Evolutionary conservation across 106 monocot species (phyloP).

Genomic region (Dendrobium catenatum): DNA sequence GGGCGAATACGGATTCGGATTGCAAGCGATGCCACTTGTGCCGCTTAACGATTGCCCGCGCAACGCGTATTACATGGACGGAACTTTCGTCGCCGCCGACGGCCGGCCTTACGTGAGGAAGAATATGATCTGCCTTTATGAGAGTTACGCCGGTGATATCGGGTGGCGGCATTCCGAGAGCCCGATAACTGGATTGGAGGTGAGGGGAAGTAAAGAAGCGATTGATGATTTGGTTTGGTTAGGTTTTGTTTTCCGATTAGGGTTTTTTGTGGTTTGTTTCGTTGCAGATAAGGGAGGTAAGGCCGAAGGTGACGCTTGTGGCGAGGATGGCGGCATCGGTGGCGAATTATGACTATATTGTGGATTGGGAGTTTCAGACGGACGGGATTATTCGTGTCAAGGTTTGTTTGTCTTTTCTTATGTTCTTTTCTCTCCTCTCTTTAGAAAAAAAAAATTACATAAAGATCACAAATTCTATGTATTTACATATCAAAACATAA

Average conservation of each 20-base stretch:
- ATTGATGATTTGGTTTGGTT: no score
- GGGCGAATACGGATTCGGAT: constrained; percentile 91
- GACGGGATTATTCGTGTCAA: constrained; percentile 84
- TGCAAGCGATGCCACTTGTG: constrained; percentile 80
- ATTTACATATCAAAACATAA: no score
- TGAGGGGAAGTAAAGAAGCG: neutral
- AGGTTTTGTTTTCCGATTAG: neutral
- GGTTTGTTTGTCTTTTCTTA: constrained; percentile 24
- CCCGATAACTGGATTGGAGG: constrained; percentile 77
- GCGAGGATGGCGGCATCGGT: constrained; percentile 92
- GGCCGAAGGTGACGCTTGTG: constrained; percentile 96
- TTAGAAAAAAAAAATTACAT: no score
- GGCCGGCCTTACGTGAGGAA: constrained; percentile 62
- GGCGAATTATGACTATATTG: constrained; percentile 92
- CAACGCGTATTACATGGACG: constrained; percentile 77
- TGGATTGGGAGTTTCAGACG: constrained; percentile 97
- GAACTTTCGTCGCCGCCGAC: constrained; percentile 58
- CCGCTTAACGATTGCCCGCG: constrained; percentile 91
- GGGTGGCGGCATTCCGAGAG: constrained; percentile 89
- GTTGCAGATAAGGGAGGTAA: constrained; percentile 62
- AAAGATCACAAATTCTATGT: no score
- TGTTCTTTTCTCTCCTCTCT: neutral
- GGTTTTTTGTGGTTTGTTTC: neutral
- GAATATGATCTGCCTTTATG: constrained; percentile 81
- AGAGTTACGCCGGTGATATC: constrained; percentile 76